Conservation (phyloP, 1,284 basidiomycete genomes). For the Ganoderma lingzhi region DNA sequence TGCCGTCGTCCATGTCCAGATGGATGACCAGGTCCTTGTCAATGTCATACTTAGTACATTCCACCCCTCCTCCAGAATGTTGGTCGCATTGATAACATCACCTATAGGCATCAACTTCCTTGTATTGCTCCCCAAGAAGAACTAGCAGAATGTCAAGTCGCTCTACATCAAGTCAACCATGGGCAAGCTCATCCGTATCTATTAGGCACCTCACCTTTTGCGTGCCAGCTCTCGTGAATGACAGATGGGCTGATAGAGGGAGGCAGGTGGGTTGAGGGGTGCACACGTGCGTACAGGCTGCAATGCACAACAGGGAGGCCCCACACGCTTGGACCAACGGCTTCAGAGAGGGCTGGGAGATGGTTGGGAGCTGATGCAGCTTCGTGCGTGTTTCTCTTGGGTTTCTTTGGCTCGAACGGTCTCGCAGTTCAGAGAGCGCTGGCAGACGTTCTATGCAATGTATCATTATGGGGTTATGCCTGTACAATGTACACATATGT, state of each 20-base stretch:
- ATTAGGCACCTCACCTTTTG: slow-evolving; percentile 57
- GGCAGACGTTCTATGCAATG: slow-evolving; percentile 22
- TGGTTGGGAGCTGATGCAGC: slow-evolving; percentile 87
- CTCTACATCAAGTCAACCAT: slow-evolving; percentile 99
- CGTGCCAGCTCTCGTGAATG: slow-evolving; percentile 20
- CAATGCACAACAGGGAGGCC: slow-evolving; percentile 89
- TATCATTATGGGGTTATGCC: slow-evolving; percentile 29
- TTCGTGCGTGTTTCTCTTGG: slow-evolving; percentile 9
- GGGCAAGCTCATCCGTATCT: slow-evolving; percentile 97
- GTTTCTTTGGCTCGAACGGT: slow-evolving; percentile 5
- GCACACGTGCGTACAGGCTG: slow-evolving; percentile 43
- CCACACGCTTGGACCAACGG: slow-evolving; percentile 94
- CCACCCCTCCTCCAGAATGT: no score
- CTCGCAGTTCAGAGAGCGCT: slow-evolving; percentile 7
- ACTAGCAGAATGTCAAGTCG: slow-evolving; percentile 99
- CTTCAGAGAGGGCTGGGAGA: slow-evolving; percentile 64
- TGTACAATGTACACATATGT: slow-evolving; percentile 29
- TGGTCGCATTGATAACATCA: background rate
- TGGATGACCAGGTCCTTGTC: slow-evolving; percentile 97
- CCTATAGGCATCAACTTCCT: slow-evolving; percentile 94
- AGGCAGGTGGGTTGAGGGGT: slow-evolving; percentile 12
- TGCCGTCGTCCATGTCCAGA: slow-evolving; percentile 97
- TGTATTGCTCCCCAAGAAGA: slow-evolving; percentile 97
- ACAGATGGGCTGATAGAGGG: slow-evolving; percentile 12
- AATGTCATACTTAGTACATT: slow-evolving; percentile 95